Evolutionary conservation across 805 yeast genomes (phyloP), one percentile per base, ranked within the genome.

Genomic region (Myxozyma neglecta): DNA sequence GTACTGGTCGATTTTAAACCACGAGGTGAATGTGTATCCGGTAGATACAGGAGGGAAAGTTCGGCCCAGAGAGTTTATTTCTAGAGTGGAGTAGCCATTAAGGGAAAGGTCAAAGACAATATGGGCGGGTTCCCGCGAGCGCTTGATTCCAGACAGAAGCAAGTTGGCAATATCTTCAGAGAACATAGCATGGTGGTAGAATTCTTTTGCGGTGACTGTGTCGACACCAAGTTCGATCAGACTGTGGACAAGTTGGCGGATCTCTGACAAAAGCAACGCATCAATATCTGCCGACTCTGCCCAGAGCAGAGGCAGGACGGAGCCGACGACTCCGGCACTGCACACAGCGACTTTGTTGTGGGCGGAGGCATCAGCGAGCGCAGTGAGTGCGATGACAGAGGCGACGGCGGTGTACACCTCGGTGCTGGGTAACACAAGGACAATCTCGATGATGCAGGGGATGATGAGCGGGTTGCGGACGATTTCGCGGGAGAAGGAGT

Each of bases 11-110:
- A 68, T 56, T 34, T 56, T 63, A 14, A 66, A 36, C 70, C 70
- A 68, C 7, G 64, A 53, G 1, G 64, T 61, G 29, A 67, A 67
- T 24, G 70, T 65, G 39, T 67, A 66, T 6, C 64, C 63, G 8
- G 55, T 13, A 3, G 65, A 61, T 1, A 55, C 60, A 6, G 67
- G 67, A 1, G 67, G 67, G 42, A 64, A 64, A 10, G 65, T 48
- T 7, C 63, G 53, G 9, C 57, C 60, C 6, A 64, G 44, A 4
- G 67, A 62, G 47, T 39, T 55, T 29, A 64, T 32, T 43, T 64
- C 67, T n/a, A 64, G 29, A 8, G 67, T 56, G 9, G 65, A 59
- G 39, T 35, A 60, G 10, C 67, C 67, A 46, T 58, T 39, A 6
- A 64, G 51, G 7, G 67, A 61, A 10, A 63, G 43, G 36, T 64